A percentile compares a stretch with the other conserved stretches of the same genome.
Conservation (phyloP, 2,329 filamentous ascomycete species). For the Byssoonygena ceratinophila region DNA sequence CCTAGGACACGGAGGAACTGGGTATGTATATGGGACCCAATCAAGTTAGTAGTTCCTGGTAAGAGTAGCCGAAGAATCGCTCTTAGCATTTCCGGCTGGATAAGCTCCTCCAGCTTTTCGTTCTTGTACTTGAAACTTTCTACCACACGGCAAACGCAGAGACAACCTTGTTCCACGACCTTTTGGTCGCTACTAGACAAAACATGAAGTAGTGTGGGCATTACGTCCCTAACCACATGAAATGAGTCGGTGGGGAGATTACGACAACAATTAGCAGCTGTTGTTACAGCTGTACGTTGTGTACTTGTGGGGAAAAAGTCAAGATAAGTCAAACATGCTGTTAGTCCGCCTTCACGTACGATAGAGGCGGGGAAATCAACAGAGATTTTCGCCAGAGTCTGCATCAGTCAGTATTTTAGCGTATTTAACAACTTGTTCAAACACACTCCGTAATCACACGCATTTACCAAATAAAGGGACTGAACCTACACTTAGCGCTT, state of each 20-base stretch:
- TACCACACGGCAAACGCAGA: conserved; percentile 90
- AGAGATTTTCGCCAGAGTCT: conserved; percentile 93
- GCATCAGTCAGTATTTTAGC: conserved; percentile 4
- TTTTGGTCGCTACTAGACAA: conserved; percentile 87
- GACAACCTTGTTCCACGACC: conserved; percentile 90
- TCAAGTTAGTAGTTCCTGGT: conserved; percentile 89
- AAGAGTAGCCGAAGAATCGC: conserved; percentile 78
- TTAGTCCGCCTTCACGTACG: conserved; percentile 87
- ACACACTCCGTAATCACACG: background rate
- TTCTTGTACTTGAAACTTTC: conserved; percentile 92
- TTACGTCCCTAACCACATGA: conserved; percentile 80
- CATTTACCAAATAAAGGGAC: conserved; percentile 3
- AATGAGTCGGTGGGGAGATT: conserved; percentile 95
- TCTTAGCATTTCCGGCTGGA: conserved; percentile 75
- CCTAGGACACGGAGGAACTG: conserved; percentile 88
- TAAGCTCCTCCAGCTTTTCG: conserved; percentile 79
- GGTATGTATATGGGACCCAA: conserved; percentile 88
- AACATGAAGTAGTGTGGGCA: conserved; percentile 88
- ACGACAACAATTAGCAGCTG: conserved; percentile 93
- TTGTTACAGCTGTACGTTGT: conserved; percentile 91
- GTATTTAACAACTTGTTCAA: background rate
- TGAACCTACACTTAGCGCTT: conserved; percentile 64
- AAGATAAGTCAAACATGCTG: conserved; percentile 87
- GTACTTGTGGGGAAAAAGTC: conserved; percentile 98
- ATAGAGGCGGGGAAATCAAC: conserved; percentile 91